phyloP scores from a whole-genome alignment of 148 eudicot genomes.

The Spergularia marina region DNA sequence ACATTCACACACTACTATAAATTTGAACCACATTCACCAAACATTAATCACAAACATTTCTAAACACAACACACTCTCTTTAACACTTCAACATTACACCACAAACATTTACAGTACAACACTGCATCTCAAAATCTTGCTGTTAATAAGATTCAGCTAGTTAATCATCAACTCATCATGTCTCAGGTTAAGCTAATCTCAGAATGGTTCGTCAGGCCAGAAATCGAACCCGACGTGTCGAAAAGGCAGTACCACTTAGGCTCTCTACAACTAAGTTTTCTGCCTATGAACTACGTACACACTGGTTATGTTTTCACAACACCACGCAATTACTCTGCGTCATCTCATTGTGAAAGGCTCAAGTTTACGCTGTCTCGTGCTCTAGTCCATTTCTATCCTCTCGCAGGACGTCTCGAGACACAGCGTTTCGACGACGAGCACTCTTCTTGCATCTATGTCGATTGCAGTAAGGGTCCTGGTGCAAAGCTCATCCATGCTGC shows the following conservation, averaged over 20 bases:
- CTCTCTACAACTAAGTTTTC: background rate
- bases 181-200: background rate
- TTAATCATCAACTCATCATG: background rate
- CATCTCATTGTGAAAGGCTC: background rate
- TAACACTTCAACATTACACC: too few species aligned
- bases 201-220: constrained; percentile 24
- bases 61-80: too few species aligned
- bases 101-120: too few species aligned
- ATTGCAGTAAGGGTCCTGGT: constrained; percentile 41
- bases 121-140: too few species aligned
- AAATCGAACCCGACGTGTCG: background rate
- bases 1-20: too few species aligned
- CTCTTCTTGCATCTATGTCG: background rate
- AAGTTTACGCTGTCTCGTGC: constrained; percentile 5
- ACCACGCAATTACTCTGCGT: too few species aligned
- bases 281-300: too few species aligned
- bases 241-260: constrained; percentile 10
- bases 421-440: background rate
- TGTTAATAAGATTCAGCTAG: too few species aligned
- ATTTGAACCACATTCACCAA: too few species aligned
- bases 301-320: too few species aligned
- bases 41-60: too few species aligned
- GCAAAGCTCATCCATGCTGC: constrained; percentile 42
- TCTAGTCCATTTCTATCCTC: constrained; percentile 19
- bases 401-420: constrained; percentile 21